Evolutionary conservation across 202 grass and related monocot species (phyloP), one percentile per base, ranked within the genome.

Genomic region (Zizania palustris): DNA sequence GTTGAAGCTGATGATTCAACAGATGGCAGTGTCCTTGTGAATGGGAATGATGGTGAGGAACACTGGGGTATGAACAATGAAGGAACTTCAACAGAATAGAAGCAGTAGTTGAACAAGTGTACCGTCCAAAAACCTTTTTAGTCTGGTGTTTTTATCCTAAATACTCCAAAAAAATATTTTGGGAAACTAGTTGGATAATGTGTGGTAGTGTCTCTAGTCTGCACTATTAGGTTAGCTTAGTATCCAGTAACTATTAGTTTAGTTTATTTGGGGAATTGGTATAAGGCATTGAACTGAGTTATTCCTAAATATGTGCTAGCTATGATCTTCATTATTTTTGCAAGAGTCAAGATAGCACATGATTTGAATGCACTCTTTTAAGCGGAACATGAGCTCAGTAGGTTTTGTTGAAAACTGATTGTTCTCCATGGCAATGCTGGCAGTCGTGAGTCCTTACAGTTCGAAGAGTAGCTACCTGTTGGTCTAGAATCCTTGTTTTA

Each of bases 31-130:
- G 82, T 90, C 40, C 89, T 96, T 85, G 87, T 96, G 67, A 96
- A 96, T 76, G 93, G 93, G 63, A 88, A 96, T 74, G 85, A 86
- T 65, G 76, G 82, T 92, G 89, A 96, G 89, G 93, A 96, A 86
- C 84, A 96, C 66, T 92, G 87, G 87, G 93, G 87, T 96, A 92
- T 13, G 87, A 92, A 84, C 79, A 86, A 84, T 76, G 65, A 65
- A 82, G 57, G 19, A 81, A 71, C 45, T 58, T 61, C 78, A 82
- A 59, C 50, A 65, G 38, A 33, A 39, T 82, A 63, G 76, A 69
- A 65, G 11, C 18, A 41, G 60, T 77, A 73, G 50, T 79, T 60
- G 45, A 38, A 13, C 33, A 86, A 81, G 40, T 71, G 8, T 42
- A 82, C 28, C 48, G 39, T 85, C 20, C 68, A 60, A 67, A 65